Evolutionary conservation across 352 stramenopile species (phyloP).

Genomic region (Phytophthora boehmeriae): DNA sequence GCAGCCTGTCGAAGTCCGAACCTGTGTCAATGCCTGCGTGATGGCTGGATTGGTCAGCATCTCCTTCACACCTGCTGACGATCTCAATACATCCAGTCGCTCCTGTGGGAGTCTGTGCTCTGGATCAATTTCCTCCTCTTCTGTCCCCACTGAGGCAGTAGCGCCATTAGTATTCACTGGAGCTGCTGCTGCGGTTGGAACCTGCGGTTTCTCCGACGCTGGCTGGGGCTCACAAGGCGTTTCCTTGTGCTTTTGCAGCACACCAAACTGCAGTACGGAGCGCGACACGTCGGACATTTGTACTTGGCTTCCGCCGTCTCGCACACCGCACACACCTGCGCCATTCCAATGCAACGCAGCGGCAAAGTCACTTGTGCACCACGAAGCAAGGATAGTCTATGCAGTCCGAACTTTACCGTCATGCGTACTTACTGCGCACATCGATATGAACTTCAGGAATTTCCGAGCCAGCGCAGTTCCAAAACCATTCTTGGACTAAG

Average conservation of each 20-base stretch:
- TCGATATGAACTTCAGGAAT: too few relatives aligned
- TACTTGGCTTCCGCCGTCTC: conserved; percentile 68
- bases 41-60: conserved; percentile 59
- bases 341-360: conserved; percentile 33
- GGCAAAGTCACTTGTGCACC: background rate
- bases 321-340: conserved; percentile 62
- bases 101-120: conserved; percentile 51
- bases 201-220: conserved; percentile 16
- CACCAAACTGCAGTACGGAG: conserved; percentile 72
- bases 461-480: too few relatives aligned
- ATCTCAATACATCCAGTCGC: conserved; percentile 51
- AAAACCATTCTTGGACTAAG: too few relatives aligned
- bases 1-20: conserved; percentile 15
- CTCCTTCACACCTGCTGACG: conserved; percentile 41
- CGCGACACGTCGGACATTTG: conserved; percentile 79
- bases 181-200: conserved; percentile 6
- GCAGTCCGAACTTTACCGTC: too few relatives aligned
- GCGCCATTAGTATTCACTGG: background rate
- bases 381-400: too few relatives aligned
- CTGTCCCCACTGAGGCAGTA: conserved; percentile 25
- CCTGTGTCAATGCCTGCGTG: conserved; percentile 53
- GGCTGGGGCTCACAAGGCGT: conserved; percentile 45
- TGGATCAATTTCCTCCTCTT: conserved; percentile 40
- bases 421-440: too few relatives aligned
- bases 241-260: conserved; percentile 88